phyloP scores from a whole-genome alignment of 73 alveolate genomes.

The Paramecium pentaurelia region DNA sequence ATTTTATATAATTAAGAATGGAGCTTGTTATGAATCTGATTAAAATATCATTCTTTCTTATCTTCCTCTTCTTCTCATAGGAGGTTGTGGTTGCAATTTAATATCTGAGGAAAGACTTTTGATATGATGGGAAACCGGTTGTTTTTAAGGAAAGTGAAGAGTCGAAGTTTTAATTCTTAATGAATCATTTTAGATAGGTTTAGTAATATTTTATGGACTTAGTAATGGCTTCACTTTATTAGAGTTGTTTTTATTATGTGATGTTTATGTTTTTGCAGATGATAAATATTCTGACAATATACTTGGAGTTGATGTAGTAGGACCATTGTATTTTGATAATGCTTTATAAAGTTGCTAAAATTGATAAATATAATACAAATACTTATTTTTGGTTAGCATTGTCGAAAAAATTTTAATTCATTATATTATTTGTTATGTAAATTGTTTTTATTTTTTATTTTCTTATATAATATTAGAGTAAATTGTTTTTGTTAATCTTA shows the following conservation, averaged over 20 bases:
- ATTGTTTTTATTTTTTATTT: neutral
- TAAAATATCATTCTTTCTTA: neutral
- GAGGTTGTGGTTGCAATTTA: neutral
- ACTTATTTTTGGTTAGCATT: neutral
- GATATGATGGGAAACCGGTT: slow-evolving; percentile 6
- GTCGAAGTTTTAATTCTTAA: neutral
- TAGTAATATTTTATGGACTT: neutral
- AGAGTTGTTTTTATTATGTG: neutral
- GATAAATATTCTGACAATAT: neutral
- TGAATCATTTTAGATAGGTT: neutral
- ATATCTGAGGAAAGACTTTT: slow-evolving; percentile 12
- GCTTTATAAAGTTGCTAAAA: neutral
- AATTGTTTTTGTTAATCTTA: neutral
- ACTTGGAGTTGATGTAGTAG: neutral
- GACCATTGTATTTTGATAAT: neutral
- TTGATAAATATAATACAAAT: neutral
- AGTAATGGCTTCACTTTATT: neutral
- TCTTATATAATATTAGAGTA: neutral
- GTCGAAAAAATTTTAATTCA: neutral
- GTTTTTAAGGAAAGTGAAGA: neutral
- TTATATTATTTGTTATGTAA: neutral
- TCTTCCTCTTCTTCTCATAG: neutral
- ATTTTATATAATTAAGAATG: neutral
- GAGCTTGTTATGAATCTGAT: neutral
- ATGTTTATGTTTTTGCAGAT: slow-evolving; percentile 1